Base-by-base conservation (phyloP, 2,329 filamentous ascomycete species). In the Fusarium hainanense region DNA sequence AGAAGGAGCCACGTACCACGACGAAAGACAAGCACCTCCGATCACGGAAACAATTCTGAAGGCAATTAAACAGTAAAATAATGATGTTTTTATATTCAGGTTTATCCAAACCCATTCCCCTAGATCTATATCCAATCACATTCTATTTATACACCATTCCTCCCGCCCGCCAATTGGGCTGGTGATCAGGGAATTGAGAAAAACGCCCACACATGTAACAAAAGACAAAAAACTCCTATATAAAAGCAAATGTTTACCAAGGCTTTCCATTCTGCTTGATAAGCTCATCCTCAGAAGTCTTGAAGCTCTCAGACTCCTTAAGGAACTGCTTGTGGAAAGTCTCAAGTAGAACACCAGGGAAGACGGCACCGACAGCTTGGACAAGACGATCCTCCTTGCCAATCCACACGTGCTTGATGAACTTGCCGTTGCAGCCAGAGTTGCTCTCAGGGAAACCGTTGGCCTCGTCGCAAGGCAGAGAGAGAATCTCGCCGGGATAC, bases 341-440 rank as follows among this genome's bases (percentile, higher is more conserved):
- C 49, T 77, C 74, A 2, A 82, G 73, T 7, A 76, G 77, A 7
- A 74, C 74, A 1, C 80, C 80, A 3, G 80, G 80, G 41, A 82
- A 68, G 44, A 81, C 79, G 23, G 79, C 69, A 16, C 76, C 78
- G 7, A 82, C 78, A n/a, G 79, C 78, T 9, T 78, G 68, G 73
- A 81, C 82, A 49, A 82, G 79, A 61, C 78, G 75, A 46, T 76
- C 71, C 44, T 76, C 63, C 72, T 84, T 84, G 64, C 79, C 77
- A 3, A 78, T 81, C 82, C 82, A 84, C 32, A 83, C 69, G 63
- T 84, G 82, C 63, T 81, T 79, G 63, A 84, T 79, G 61, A 83
- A 81, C 40, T 75, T 76, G 28, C 82, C 82, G 12, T 78, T 63
- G 66, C 82, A 84, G 8, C 77, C 79, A 1, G 76, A 75, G 25